Evolutionary conservation across 2,329 filamentous ascomycete genomes (phyloP), one percentile per base, ranked within the genome.

Genomic region (Emmonsia crescens): DNA sequence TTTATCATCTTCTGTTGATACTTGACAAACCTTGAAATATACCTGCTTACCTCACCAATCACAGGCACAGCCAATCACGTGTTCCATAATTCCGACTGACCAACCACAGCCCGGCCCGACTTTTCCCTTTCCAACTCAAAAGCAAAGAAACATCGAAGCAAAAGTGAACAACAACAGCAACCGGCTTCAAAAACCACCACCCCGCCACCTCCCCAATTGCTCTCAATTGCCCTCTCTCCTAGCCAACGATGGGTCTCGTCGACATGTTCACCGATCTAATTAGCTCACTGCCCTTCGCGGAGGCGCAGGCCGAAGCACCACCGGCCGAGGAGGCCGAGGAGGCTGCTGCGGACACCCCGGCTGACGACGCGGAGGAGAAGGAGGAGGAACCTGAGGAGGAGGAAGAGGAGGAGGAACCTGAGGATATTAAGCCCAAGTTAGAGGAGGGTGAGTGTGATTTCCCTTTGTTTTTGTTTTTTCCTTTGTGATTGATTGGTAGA

Each of bases 381-480:
- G 79, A 78, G 33, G 79, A 78, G 52, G 77, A 77, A 24, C 83
- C 80, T 51, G 78, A 86, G 31, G 87, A 88, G 51, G 86, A 88
- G 59, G 89, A 93, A 65, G 88, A 92, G 64, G 87, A 94, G 59
- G 89, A 93, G 65, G 88, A 92, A 64, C 86, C 84, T 65, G 86
- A 88, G 69, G 93, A 97, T 76, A 86, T 88, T 70, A 95, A 96
- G 84, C 89, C 92, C 65, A 84, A 85, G 76, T 79, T 97, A 65
- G 89, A 96, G 79, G 91, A 96, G 85, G 91, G 94, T 97, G 78
- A 83, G 90, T 86, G 31, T 59, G 57, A 29, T 59, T 63, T 60
- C 52, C 63, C 55, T 24, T 24, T 56, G 6, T 14, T 51, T 19
- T 19, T 31, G 40, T 46, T 21, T n/a, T 3, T 46, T 31, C 16